Evolutionary conservation across 768 basidiomycete species (phyloP).

Genomic region (Leucosporidium scottii): DNA sequence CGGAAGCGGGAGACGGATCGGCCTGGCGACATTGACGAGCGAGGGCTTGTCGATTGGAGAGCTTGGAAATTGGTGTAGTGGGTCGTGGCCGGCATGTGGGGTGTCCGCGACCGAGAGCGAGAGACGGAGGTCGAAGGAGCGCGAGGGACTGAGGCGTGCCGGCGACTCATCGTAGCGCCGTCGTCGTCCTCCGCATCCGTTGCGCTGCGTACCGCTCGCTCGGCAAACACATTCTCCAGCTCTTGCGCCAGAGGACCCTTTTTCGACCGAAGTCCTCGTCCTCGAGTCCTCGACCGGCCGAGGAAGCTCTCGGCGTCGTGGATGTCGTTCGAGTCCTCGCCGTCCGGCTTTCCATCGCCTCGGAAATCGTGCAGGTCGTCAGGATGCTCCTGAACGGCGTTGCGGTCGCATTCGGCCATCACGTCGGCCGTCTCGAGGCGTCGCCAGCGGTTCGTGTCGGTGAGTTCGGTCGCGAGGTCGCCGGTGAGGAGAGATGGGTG

Average conservation of each 20-base stretch:
- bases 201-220: neutral
- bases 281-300: no score
- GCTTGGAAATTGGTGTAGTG: conserved; percentile 31
- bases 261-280: no score
- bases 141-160: neutral
- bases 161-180: neutral
- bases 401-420: conserved; percentile 60
- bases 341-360: neutral
- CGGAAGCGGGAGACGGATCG: conserved; percentile 14
- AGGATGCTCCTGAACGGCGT: conserved; percentile 52
- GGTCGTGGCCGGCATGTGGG: conserved; percentile 28
- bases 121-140: conserved; percentile 4
- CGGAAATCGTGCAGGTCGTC: neutral
- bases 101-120: conserved; percentile 3
- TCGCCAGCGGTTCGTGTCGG: conserved; percentile 60
- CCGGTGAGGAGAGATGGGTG: conserved; percentile 66
- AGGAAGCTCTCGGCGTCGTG: neutral
- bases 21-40: conserved; percentile 5
- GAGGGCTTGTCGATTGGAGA: conserved; percentile 9
- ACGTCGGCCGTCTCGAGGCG: conserved; percentile 52
- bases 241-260: no score
- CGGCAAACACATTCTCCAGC: no score
- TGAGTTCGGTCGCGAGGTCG: conserved; percentile 59
- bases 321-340: neutral
- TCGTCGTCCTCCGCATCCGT: neutral